Evolutionary conservation across 169 alveolate species (phyloP), one percentile per base, ranked within the genome.

Genomic region (Plasmodium vivax): DNA sequence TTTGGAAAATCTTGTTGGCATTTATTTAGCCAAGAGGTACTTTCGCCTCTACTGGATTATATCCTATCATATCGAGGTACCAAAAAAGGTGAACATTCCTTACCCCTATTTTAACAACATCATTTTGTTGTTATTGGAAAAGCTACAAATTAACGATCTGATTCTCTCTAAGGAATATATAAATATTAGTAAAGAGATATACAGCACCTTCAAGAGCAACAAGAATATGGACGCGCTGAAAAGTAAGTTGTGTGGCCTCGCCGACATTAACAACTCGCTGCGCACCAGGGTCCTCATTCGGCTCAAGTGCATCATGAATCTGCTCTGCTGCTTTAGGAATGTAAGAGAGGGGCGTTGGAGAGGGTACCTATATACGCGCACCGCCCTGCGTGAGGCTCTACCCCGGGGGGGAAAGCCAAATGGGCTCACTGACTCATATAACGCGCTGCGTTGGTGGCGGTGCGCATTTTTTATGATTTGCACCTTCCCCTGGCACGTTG

Each of bases 31-130:
- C 14, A 87, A 87, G 62, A 54, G 93, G 71, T 87, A 87, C 81
- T 87, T 87, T 87, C 93, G 93, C 19, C 71, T 87, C 68, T 87
- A 87, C 71, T 87, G 93, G 93, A 87, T 87, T 75, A 54, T 87
- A 77, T 74, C 81, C 68, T 87, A 87, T 56, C 93, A 87, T 75
- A 87, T 87, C 80, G 93, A 87, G 68, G 62, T 87, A 19, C 93
- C 93, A 32, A 87, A 87, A 87, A 87, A 87, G 68, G 81, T 79
- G 16, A 87, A 87, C 62, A 75, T 75, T 16, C 72, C 93, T 9
- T 87, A 87, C 36, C 79, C 82, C n/a, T 87, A 87, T 77, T 87
- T 87, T 87, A 87, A 87, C 72, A 87, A 87, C 68, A 87, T 87
- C 71, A 87, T 87, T 87, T 79, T 87, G 41, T 58, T 87, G 71